Evolutionary conservation across 176 grass and related monocot species (phyloP).

Genomic region (Saccharum officinarum): DNA sequence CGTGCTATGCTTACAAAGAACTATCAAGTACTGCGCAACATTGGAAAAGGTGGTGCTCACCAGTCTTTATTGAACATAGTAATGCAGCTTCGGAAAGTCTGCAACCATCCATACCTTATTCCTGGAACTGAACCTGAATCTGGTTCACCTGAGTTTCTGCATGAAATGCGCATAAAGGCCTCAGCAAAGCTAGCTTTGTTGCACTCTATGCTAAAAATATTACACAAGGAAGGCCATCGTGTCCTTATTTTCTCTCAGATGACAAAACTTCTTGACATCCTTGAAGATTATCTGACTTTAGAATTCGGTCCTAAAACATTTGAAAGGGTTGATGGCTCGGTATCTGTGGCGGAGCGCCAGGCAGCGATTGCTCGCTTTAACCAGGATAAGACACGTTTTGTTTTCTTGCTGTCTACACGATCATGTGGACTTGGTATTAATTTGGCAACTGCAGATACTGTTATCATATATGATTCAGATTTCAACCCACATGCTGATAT

Average conservation of each 20-base stretch:
- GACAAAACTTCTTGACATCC: conserved; percentile 99
- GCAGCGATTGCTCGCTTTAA: conserved; percentile 94
- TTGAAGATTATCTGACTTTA: conserved; percentile 87
- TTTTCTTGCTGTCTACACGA: conserved; percentile 95
- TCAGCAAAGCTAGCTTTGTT: conserved; percentile 88
- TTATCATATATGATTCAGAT: conserved; percentile 99
- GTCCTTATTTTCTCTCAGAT: conserved; percentile 99
- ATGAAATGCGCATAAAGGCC: conserved; percentile 99
- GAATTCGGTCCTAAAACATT: conserved; percentile 92
- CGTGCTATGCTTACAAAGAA: conserved; percentile 98
- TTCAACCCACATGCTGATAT: conserved; percentile 99
- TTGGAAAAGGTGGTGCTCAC: conserved; percentile 79
- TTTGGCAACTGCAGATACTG: conserved; percentile 98
- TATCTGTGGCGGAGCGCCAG: conserved; percentile 90
- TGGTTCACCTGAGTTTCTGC: conserved; percentile 84
- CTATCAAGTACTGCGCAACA: conserved; percentile 86
- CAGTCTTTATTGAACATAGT: conserved; percentile 98
- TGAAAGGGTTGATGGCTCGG: conserved; percentile 93
- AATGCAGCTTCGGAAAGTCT: conserved; percentile 99
- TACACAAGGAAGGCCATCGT: conserved; percentile 85
- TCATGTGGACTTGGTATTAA: conserved; percentile 99
- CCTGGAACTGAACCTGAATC: conserved; percentile 95
- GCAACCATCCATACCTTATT: conserved; percentile 99
- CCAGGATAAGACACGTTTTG: conserved; percentile 95
- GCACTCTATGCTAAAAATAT: conserved; percentile 94